Base-by-base conservation (phyloP, 2,329 filamentous ascomycete genomes). In the Alternaria sp. region DNA sequence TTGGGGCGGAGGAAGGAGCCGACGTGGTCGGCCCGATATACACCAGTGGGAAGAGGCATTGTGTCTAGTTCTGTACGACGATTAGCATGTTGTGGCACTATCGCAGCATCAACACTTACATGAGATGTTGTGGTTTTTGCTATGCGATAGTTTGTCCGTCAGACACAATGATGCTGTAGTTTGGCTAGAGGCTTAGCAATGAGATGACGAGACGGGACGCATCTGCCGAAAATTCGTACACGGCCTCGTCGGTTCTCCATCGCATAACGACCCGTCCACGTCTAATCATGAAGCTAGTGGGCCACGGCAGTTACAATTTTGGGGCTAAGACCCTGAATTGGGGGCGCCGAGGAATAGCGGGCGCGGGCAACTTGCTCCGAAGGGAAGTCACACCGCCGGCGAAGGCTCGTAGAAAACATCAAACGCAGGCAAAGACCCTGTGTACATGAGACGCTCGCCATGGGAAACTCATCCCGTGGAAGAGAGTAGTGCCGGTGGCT, bases 1-100 rank as follows among this genome's bases (percentile, higher is more conserved):
- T 82, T 81, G 61, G 85, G 84, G 30, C 85, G 84, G 19, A 87
- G 81, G 66, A 87, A 84, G 19, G 85, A 87, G 55, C 85, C 85
- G 68, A 87, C 85, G 68, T 87, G 85, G 80, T 87, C 85, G 69
- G 85, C 84, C 61, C 77, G 70, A 68, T 81, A 81, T 56, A 81
- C 78, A 52, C 79, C 79, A 47, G 72, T 67, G 7, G 79, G 79
- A 43, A 81, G 79, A 66, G 73, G 72, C 79, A 81, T 81, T 40
- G 47, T 68, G 57, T 62, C 53, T 47, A 43, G 17, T 46, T 57
- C 52, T 54, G n/a, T 51, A 19, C 43, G 36, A 50, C 12, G 54
- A 17, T 61, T 32, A 64, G 44, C 23, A 49, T 40, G n/a, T 13
- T 43, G 28, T 40, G 9, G 3, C 36, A 47, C 28, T 30, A 43